Conservation (phyloP, 306 rosid species). For the Prosopis cineraria region DNA sequence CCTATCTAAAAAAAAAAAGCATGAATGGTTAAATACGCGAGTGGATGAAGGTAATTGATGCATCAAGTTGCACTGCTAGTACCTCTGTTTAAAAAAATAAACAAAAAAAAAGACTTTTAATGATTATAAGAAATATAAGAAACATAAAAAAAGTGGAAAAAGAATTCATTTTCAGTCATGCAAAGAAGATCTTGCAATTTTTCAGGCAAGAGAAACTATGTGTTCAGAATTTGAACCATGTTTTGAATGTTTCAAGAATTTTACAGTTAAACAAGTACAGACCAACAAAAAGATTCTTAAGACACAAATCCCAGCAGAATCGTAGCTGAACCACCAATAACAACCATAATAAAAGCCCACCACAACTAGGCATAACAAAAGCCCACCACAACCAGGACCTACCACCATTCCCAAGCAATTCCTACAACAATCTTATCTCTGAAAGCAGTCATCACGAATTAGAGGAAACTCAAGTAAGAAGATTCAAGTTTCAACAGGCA, state of each 20-base stretch:
- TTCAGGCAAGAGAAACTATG: not conserved
- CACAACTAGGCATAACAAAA: not conserved
- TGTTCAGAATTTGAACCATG: not conserved
- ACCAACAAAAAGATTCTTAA: not conserved
- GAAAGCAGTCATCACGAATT: not conserved
- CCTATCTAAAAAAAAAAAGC: too few species aligned
- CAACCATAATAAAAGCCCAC: not conserved
- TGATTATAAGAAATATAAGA: not conserved
- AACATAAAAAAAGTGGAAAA: not conserved
- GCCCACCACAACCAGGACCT: too few species aligned
- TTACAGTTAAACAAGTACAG: not conserved
- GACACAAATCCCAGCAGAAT: not conserved
- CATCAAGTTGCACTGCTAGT: not conserved
- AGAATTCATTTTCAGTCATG: not conserved
- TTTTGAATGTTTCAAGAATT: not conserved
- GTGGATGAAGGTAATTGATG: not conserved
- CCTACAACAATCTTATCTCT: not conserved
- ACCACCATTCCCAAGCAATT: not conserved
- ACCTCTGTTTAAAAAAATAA: not conserved
- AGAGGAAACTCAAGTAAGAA: slow-evolving; percentile 14
- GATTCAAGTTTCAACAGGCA: slow-evolving; percentile 15
- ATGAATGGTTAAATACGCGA: not conserved
- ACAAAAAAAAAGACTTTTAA: too few species aligned
- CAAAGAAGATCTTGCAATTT: not conserved
- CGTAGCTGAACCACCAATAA: not conserved